Evolutionary conservation across 805 yeast genomes (phyloP), one percentile per base, ranked within the genome.

Genomic region (Yarrowia alimentaria): DNA sequence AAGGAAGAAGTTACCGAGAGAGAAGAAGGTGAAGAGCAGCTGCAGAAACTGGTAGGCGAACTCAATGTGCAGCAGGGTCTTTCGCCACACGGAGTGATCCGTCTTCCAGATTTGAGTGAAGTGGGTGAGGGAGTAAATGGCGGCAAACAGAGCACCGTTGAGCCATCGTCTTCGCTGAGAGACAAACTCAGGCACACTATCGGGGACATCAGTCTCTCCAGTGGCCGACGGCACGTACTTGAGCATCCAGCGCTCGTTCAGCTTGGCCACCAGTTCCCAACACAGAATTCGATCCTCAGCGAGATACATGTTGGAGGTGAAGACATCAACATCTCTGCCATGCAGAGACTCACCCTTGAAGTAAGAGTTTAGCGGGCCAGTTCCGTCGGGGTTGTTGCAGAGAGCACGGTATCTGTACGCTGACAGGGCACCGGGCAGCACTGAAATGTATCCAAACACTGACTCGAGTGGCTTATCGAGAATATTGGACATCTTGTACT

Each of bases 91-190:
- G 2, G 95, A 84, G 67, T 93, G 99, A 59, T 82, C 85, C 0
- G 96, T 86, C 55, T 77, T 71, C 95, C 96, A 91, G 52, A 93
- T 85, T 59, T 85, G 85, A 52, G 80, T 75, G 76, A 90, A 87
- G 64, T 90, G 95, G 52, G 85, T 62, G 57, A 86, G 86, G 2
- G 97, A 81, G 64, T 85, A 93, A 51, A 90, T 72, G 3, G 98
- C 98, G 0, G 99, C 98, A 70, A 93, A 93, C 63, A 93, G 78
- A 2, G 99, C 95, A 65, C 99, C 99, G 67, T 91, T 91, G 55
- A 91, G 76, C 99, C 99, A 91, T 73, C 99, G 81, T 72, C 99
- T 83, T 71, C 99, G 83, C 71, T 91, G 99, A 52, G 93, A 79
- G 49, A 91, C 86, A 62, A 93, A 88, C 63, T 93, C 98, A n/a